phyloP scores from a whole-genome alignment of 1,284 basidiomycete species.

The Sporisorium scitamineum region DNA sequence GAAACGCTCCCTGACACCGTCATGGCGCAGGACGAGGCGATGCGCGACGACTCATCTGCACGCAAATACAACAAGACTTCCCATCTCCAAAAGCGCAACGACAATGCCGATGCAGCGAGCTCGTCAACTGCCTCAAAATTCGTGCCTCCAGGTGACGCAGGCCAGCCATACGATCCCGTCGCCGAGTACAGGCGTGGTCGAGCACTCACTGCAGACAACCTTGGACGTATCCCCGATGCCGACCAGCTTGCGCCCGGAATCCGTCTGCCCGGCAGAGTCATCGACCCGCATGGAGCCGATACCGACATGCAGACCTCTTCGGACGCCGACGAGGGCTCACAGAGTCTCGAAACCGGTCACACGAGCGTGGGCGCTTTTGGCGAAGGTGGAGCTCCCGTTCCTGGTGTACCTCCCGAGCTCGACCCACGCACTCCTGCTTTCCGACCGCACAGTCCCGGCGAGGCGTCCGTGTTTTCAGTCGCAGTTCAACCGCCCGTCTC shows the following conservation, averaged over 20 bases:
- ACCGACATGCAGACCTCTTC: constrained; percentile 52
- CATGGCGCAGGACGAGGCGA: constrained; percentile 43
- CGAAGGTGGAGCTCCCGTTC: constrained; percentile 51
- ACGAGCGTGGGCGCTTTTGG: constrained; percentile 54
- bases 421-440: constrained; percentile 64
- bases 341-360: constrained; percentile 47
- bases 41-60: constrained; percentile 52
- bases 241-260: constrained; percentile 68
- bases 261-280: constrained; percentile 50
- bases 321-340: constrained; percentile 43
- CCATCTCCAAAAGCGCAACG: constrained; percentile 35
- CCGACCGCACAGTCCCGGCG: constrained; percentile 61
- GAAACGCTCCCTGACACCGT: constrained; percentile 19
- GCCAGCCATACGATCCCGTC: constrained; percentile 39
- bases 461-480: constrained; percentile 65
- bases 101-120: constrained; percentile 1
- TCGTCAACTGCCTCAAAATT: constrained; percentile 18
- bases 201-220: constrained; percentile 64
- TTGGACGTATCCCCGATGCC: constrained; percentile 65
- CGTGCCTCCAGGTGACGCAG: constrained; percentile 16
- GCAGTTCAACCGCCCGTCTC: constrained; percentile 66
- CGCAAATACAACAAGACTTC: constrained; percentile 56
- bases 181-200: constrained; percentile 48
- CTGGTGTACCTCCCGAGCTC: constrained; percentile 65
- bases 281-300: constrained; percentile 29